Evolutionary conservation across 1,284 basidiomycete species (phyloP).

Genomic region (Boletus calvinii): DNA sequence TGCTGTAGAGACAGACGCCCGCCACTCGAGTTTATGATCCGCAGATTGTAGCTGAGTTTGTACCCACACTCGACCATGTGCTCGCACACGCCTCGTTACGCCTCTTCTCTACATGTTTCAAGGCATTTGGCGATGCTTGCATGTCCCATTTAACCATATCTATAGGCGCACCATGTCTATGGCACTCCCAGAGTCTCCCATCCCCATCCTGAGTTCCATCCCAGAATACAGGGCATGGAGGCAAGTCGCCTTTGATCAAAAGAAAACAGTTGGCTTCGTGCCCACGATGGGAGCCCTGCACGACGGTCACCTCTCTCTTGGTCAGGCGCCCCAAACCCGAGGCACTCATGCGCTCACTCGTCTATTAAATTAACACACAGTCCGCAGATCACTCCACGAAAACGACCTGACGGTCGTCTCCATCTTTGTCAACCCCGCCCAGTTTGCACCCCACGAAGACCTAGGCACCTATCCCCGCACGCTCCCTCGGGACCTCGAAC

Average conservation of each 20-base stretch:
- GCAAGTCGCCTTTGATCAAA: constrained; percentile 53
- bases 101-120: constrained; percentile 10
- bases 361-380: constrained; percentile 43
- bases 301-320: constrained; percentile 87
- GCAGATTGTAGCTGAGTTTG: no score
- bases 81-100: not conserved
- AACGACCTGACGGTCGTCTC: constrained; percentile 91
- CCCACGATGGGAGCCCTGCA: constrained; percentile 98
- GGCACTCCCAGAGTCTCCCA: constrained; percentile 48
- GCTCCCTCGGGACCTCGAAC: constrained; percentile 60
- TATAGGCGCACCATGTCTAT: constrained; percentile 18
- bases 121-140: constrained; percentile 4
- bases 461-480: constrained; percentile 90
- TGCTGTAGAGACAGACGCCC: constrained; percentile 14
- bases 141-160: not conserved
- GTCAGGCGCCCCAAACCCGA: constrained; percentile 44
- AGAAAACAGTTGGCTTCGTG: constrained; percentile 84
- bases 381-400: constrained; percentile 66
- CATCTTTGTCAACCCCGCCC: constrained; percentile 97
- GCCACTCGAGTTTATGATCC: no score
- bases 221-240: constrained; percentile 79
- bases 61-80: no score
- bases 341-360: not conserved
- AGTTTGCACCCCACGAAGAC: constrained; percentile 96
- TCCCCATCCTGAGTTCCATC: constrained; percentile 78